phyloP scores from a whole-genome alignment of 305 asterid species.

The Andrographis paniculata region DNA sequence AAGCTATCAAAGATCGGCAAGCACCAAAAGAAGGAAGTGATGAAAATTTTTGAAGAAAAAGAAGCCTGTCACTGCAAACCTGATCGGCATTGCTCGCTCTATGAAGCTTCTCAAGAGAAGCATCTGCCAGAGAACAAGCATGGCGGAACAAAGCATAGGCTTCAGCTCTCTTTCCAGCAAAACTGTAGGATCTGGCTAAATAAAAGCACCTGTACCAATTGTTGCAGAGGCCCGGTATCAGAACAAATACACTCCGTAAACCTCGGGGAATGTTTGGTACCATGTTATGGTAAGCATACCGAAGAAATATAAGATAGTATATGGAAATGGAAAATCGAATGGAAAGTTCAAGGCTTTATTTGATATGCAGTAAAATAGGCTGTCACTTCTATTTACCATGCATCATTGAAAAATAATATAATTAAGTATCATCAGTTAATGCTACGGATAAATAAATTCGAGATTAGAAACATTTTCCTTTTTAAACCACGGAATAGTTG shows the following conservation, averaged over 20 bases:
- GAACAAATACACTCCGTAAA: not conserved
- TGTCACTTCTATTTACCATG: too few species aligned
- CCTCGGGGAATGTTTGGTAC: too few species aligned
- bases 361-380: too few species aligned
- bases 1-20: not conserved
- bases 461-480: too few species aligned
- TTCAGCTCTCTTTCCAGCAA: slow-evolving; percentile 91
- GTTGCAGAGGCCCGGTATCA: slow-evolving; percentile 1
- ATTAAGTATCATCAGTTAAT: too few species aligned
- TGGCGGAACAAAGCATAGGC: slow-evolving; percentile 73
- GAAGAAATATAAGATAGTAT: too few species aligned
- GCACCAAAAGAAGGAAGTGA: not conserved
- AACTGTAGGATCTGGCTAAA: slow-evolving; percentile 92
- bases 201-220: slow-evolving; percentile 80
- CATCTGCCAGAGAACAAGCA: slow-evolving; percentile 65
- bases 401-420: too few species aligned
- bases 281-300: too few species aligned
- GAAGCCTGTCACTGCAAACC: slow-evolving; percentile 32
- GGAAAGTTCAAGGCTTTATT: too few species aligned
- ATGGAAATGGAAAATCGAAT: too few species aligned
- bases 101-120: slow-evolving; percentile 57
- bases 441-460: too few species aligned
- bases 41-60: slow-evolving; percentile 3
- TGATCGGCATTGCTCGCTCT: slow-evolving; percentile 41
- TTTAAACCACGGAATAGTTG: too few species aligned